phyloP scores from a whole-genome alignment of 1,139 yeast species.

The Meyerozyma carpophila region DNA sequence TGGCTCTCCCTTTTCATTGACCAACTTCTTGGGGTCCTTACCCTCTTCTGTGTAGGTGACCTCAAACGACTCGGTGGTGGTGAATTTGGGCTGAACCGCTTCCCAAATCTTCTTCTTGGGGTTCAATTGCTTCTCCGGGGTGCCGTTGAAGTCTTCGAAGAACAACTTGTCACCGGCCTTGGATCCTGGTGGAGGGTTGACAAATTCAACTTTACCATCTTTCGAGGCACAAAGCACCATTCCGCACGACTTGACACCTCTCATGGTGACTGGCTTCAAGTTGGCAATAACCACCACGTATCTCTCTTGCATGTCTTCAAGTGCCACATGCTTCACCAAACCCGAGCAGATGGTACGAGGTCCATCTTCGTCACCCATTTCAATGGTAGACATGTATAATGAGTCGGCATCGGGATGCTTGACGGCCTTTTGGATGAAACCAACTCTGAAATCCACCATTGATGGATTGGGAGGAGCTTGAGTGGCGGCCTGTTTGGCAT shows the following conservation, averaged over 20 bases:
- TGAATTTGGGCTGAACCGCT: constrained; percentile 83
- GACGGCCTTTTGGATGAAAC: constrained; percentile 92
- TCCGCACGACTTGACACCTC: constrained; percentile 91
- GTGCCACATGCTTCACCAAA: constrained; percentile 67
- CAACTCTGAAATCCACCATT: constrained; percentile 88
- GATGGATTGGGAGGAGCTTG: constrained; percentile 70
- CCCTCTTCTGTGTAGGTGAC: constrained; percentile 83
- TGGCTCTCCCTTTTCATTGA: constrained; percentile 67
- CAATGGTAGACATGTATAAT: constrained; percentile 91
- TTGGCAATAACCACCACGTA: constrained; percentile 80
- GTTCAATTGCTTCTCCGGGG: constrained; percentile 88
- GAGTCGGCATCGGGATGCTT: constrained; percentile 98
- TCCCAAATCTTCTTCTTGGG: constrained; percentile 99
- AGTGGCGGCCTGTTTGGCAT: constrained; percentile 47
- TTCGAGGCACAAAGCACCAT: constrained; percentile 94
- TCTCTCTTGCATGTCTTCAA: constrained; percentile 81
- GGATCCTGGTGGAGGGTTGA: constrained; percentile 92
- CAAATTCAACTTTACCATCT: constrained; percentile 74
- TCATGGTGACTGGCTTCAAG: constrained; percentile 86
- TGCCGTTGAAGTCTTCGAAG: constrained; percentile 84
- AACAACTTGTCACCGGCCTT: constrained; percentile 95
- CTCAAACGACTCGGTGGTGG: constrained; percentile 70
- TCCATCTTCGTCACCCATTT: constrained; percentile 92
- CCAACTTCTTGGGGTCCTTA: constrained; percentile 69
- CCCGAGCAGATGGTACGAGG: constrained; percentile 99